These are phyloP conservation scores for Dacryopinax primogenitus DNA, from an alignment of 768 basidiomycete species.

Conservation along the genomic window DNA sequence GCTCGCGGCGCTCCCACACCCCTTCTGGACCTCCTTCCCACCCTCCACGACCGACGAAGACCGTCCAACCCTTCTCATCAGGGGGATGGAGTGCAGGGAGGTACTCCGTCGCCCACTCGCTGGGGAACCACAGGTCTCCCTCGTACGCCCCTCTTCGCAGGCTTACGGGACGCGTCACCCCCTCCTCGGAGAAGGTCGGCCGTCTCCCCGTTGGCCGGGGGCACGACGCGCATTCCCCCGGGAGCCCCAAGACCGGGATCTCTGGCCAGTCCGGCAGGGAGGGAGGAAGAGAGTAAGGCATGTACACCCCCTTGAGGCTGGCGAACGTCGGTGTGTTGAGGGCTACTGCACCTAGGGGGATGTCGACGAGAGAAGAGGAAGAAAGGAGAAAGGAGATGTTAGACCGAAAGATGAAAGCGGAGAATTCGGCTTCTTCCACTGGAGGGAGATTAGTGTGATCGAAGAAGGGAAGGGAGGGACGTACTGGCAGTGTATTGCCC, in stretches of 20 bases:
- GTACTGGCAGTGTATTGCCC: not conserved
- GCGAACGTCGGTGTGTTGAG: constrained; percentile 10
- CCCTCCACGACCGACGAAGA: constrained; percentile 4
- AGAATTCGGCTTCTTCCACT: constrained; percentile 12
- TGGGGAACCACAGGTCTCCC: not conserved
- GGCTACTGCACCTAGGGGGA: not conserved
- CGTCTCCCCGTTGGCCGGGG: not conserved
- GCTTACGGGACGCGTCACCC: not conserved
- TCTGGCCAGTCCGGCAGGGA: not conserved
- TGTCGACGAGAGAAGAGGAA: not conserved
- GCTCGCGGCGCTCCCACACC: constrained; percentile 7
- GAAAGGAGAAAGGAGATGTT: constrained; percentile 5
- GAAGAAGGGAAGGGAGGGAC: not conserved
- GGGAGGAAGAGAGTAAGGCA: constrained; percentile 1
- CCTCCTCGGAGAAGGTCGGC: not conserved
- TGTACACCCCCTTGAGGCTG: not conserved
- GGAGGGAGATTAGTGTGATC: not conserved
- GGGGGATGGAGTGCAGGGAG: not conserved
- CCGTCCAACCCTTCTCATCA: not conserved
- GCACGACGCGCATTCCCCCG: not conserved
- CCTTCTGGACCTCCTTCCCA: not conserved
- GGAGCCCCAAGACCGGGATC: not conserved
- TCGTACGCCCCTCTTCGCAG: not conserved
- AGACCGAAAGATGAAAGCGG: constrained; percentile 7
- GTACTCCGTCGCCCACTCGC: not conserved